Base-by-base conservation (phyloP, 129 eudicot genomes). In the Saposhnikovia divaricata region DNA sequence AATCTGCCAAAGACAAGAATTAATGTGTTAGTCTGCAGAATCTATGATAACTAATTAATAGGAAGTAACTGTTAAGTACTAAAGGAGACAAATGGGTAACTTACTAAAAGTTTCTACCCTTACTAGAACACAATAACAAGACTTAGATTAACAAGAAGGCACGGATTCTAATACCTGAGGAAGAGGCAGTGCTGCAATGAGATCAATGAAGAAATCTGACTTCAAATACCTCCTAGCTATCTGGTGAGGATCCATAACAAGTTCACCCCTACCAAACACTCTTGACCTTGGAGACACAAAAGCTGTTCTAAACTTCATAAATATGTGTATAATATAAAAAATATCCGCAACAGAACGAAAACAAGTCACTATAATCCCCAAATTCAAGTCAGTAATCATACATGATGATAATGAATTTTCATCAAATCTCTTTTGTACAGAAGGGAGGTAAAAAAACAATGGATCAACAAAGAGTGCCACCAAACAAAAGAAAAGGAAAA, bases 221-320 rank as follows among this genome's bases (percentile, higher is more conserved):
- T 89, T 86, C 85, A 95, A 85, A 72, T 95, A 95, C 85, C 88
- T 86, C 84, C 42, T 76, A 0, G 94, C 92, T 39, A 95, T 95
- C 85, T 82, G 72, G 11, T 80, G 72, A 2, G 73, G 89, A 85
- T 95, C 96, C 90, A 82, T 90, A 25, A 95, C 99, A 82, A 95
- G 97, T 66, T 95, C 99, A 61, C 99, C 99, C 82, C 93, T 89
- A 0, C 99, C 99, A 44, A 95, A 90, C 61, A 95, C 96, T 81
- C 97, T 84, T 7, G 99, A 92, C 81, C 97, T 90, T 4, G 94
- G 97, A 3, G 94, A 81, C 4, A 95, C 90, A 75, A 89, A 95
- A 43, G 99, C 99, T 45, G 93, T 95, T 45, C 97, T 85, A 77
- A 95, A 95, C 87, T 91, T 92, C 7, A 95, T 84, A 78, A 82